These are phyloP conservation scores for Mucor plumbeus DNA, from an alignment of 371 early-diverging fungal genomes.

Conservation along the genomic window DNA sequence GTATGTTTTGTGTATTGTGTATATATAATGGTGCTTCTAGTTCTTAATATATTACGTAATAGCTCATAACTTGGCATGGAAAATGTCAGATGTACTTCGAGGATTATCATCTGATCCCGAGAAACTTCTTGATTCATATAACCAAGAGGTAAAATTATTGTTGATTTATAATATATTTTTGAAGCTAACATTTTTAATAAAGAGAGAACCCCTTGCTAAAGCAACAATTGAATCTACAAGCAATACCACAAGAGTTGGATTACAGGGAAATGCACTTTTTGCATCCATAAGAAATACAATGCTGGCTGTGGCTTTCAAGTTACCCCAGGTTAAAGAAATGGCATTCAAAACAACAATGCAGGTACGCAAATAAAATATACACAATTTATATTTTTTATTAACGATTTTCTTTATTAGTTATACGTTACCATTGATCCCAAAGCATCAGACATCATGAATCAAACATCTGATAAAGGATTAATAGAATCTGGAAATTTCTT, in stretches of 20 bases:
- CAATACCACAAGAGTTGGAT: conserved; percentile 13
- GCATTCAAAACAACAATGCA: conserved; percentile 23
- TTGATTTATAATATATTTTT: background rate
- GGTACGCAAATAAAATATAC: background rate
- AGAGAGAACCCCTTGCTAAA: conserved; percentile 26
- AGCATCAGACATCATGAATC: conserved; percentile 10
- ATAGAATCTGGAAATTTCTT: conserved; percentile 24
- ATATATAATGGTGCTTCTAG: too few species aligned
- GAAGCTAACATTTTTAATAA: background rate
- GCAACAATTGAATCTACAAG: conserved; percentile 23
- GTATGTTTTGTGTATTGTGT: conserved; percentile 16
- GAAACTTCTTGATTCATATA: conserved; percentile 39
- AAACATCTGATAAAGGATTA: conserved; percentile 23
- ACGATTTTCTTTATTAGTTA: background rate
- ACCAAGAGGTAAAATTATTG: conserved; percentile 29
- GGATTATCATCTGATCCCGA: conserved; percentile 33
- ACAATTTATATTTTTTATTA: too few species aligned
- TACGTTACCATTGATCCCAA: conserved; percentile 10
- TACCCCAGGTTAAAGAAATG: conserved; percentile 21
- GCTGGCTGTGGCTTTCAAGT: background rate
- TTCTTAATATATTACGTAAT: background rate
- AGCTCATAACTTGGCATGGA: conserved; percentile 54
- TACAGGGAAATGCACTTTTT: background rate
- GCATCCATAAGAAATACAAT: background rate
- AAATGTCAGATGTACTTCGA: conserved; percentile 41